Evolutionary conservation across 2,329 filamentous ascomycete species (phyloP).

Genomic region (Furcasterigmium furcatum): DNA sequence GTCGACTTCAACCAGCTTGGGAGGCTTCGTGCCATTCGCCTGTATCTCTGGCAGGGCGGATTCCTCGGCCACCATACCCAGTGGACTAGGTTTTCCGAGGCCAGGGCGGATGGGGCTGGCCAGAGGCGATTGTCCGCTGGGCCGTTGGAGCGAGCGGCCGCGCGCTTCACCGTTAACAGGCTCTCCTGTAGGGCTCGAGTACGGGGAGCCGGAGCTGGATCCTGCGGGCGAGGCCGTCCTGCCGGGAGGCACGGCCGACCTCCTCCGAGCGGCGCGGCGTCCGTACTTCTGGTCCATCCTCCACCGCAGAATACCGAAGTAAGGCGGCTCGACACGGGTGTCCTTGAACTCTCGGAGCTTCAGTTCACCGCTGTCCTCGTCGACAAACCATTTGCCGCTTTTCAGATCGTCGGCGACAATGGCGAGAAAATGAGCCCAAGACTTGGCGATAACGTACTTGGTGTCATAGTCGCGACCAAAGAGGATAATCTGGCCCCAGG

Average conservation of each 20-base stretch:
- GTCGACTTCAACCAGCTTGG: constrained; percentile 54
- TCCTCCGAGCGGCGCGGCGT: constrained; percentile 54
- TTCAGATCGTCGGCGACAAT: constrained; percentile 85
- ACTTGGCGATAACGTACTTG: constrained; percentile 93
- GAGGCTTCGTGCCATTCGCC: constrained; percentile 35
- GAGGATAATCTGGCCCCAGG: constrained; percentile 95
- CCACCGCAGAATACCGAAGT: constrained; percentile 94
- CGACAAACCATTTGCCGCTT: constrained; percentile 86
- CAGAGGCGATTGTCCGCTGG: constrained; percentile 60
- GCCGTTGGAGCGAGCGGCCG: constrained; percentile 69
- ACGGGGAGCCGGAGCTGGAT: constrained; percentile 54
- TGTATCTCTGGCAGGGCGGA: constrained; percentile 31
- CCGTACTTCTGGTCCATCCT: constrained; percentile 94
- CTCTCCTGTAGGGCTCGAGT: constrained; percentile 48
- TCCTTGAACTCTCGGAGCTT: constrained; percentile 91
- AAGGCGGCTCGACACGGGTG: constrained; percentile 83
- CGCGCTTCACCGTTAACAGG: constrained; percentile 58
- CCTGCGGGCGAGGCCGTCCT: constrained; percentile 40
- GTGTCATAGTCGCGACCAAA: constrained; percentile 98
- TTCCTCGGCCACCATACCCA: constrained; percentile 75
- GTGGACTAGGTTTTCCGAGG: constrained; percentile 66
- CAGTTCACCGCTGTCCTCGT: constrained; percentile 87
- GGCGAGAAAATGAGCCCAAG: constrained; percentile 85
- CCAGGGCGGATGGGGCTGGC: constrained; percentile 63
- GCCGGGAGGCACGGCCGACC: constrained; percentile 40